Conservation (phyloP, 176 grass and related monocot species). For the Aegilops longissima region DNA sequence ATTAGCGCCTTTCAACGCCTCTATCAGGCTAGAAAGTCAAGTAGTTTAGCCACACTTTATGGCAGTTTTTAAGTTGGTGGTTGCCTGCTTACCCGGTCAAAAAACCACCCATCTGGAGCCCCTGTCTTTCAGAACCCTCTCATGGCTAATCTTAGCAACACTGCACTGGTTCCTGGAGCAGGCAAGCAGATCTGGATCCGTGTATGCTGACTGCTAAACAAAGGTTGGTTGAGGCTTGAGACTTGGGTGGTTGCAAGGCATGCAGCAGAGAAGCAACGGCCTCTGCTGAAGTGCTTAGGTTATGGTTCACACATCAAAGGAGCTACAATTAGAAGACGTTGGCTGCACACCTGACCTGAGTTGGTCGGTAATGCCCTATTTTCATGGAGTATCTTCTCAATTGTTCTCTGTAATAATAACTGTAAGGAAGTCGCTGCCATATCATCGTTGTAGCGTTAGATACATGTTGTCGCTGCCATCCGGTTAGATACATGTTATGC, state of each 20-base stretch:
- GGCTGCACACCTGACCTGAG: background rate
- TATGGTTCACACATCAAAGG: slow-evolving; percentile 23
- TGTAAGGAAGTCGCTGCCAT: background rate
- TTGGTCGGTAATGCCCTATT: slow-evolving; percentile 1
- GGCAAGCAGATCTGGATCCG: slow-evolving; percentile 37
- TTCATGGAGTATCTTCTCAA: slow-evolving; percentile 4
- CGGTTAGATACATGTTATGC: too few relatives aligned
- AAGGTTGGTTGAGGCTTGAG: slow-evolving; percentile 25
- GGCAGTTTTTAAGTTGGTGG: slow-evolving; percentile 28
- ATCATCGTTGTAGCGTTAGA: slow-evolving; percentile 13
- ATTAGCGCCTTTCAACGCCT: slow-evolving; percentile 17
- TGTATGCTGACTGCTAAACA: slow-evolving; percentile 27
- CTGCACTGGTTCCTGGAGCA: slow-evolving; percentile 32
- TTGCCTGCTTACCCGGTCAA: slow-evolving; percentile 31
- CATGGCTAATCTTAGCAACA: slow-evolving; percentile 40
- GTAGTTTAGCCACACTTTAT: slow-evolving; percentile 32
- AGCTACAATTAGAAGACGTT: slow-evolving; percentile 33
- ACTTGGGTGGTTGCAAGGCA: slow-evolving; percentile 26
- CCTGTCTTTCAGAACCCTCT: background rate
- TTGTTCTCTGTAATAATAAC: background rate
- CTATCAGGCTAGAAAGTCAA: slow-evolving; percentile 27
- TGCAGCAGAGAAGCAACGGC: slow-evolving; percentile 7
- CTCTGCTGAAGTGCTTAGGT: slow-evolving; percentile 21
- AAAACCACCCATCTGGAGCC: background rate
- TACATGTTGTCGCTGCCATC: too few relatives aligned